phyloP scores from a whole-genome alignment of 1,139 yeast species.

The Geotrichum aggregatum region DNA sequence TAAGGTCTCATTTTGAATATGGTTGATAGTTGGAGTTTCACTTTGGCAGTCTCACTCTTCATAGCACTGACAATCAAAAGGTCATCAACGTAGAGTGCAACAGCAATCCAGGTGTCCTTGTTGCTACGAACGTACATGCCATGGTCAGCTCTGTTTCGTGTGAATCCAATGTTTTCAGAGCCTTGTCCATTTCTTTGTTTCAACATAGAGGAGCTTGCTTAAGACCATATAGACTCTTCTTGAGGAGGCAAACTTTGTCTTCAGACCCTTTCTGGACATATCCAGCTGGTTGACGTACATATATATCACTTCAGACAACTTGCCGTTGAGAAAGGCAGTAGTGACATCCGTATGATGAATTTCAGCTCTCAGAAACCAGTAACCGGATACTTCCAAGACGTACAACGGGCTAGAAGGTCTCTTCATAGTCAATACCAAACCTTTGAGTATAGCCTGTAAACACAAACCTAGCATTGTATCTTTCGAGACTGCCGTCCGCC shows the following conservation, averaged over 20 bases:
- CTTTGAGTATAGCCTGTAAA: too few species aligned
- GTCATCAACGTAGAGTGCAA: constrained; percentile 5
- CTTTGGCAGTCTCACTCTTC: constrained; percentile 1
- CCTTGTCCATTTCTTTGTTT: constrained; percentile 17
- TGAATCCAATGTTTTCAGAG: constrained; percentile 16
- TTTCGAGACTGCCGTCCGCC: constrained; percentile 15
- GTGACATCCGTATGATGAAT: constrained; percentile 28
- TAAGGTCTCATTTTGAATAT: constrained; percentile 20
- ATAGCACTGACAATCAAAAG: constrained; percentile 3
- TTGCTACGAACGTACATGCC: neutral
- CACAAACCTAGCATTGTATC: constrained; percentile 25
- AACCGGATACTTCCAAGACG: neutral
- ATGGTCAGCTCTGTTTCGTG: constrained; percentile 20
- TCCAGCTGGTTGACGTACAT: constrained; percentile 26
- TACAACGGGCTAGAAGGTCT: neutral
- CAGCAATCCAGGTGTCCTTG: neutral
- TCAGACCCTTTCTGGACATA: constrained; percentile 16
- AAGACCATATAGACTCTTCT: constrained; percentile 28
- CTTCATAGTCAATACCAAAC: too few species aligned
- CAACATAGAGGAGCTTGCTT: constrained; percentile 31
- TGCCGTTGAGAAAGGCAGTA: constrained; percentile 27
- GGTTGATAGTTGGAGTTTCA: constrained; percentile 5
- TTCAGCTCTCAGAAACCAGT: constrained; percentile 22
- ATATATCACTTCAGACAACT: constrained; percentile 26
- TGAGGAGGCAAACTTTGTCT: constrained; percentile 23